Base-by-base conservation (phyloP, 768 basidiomycete genomes). In the Amanita jacksonii region DNA sequence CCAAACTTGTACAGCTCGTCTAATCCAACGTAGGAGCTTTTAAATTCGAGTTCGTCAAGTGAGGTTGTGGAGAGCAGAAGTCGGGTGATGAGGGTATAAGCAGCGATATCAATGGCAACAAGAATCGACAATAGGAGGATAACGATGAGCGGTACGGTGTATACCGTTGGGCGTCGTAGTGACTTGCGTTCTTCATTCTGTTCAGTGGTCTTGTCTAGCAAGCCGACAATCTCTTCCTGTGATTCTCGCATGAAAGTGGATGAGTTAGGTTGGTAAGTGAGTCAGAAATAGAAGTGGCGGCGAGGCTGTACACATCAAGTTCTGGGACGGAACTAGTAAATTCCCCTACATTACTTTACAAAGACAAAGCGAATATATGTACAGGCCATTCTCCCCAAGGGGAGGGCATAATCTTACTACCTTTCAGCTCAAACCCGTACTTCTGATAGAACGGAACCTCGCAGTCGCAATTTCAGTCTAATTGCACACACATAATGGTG, bases 301-400 rank as follows among this genome's bases (percentile, higher is more conserved):
- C n/a, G 10, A 23, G 20, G 22, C 20, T 38, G 36, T 38, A 9
- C 19, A 38, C 24, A 23, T 18, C 36, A 18, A 38, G 16, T 5
- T 8, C 3, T n/a, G 10, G 9, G n/a, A n/a, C 19, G 20, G 24
- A 22, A 22, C 36, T n/a, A 38, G 13, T 20, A 38, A 38, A n/a
- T n/a, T n/a, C n/a, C n/a, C n/a, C n/a, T n/a, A n/a, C n/a, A n/a
- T n/a, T n/a, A n/a, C n/a, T n/a, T n/a, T n/a, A n/a, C n/a, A n/a
- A n/a, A n/a, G 49, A 32, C 38, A 59, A 43, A 27, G 51, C 48
- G 30, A 59, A 52, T 18, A 57, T 16, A 35, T 59, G 53, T 3
- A 53, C 43, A 9, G 56, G 54, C 56, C 57, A 59, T n/a, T 59
- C 56, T 9, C 57, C 57, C 49, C 53, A 52, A 15, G 53, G 52